A percentile compares a stretch with the other conserved stretches of the same genome.
Conservation (phyloP, 2,329 filamentous ascomycete genomes). For the Hypoxylon sp. region DNA sequence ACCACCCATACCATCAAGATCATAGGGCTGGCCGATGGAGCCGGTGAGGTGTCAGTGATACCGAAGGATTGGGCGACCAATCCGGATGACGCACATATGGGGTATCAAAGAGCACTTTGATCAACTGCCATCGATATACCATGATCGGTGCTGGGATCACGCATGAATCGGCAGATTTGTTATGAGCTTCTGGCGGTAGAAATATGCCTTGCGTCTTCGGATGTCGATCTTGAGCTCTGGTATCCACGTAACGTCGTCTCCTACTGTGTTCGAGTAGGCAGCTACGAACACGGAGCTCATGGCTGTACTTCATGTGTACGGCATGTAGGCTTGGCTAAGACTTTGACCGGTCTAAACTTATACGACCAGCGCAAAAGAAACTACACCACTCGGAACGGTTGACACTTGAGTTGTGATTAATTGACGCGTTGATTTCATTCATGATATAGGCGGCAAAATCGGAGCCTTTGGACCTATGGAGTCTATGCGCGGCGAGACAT, state of each 20-base stretch:
- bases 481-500: slow-evolving; percentile 10
- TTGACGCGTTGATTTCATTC: neutral
- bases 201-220: slow-evolving; percentile 9
- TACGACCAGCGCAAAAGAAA: neutral
- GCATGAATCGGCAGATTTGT: slow-evolving; percentile 4
- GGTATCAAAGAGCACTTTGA: slow-evolving; percentile 24
- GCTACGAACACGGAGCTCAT: slow-evolving; percentile 1
- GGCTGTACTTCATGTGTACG: neutral
- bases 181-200: slow-evolving; percentile 10
- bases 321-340: neutral
- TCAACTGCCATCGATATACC: slow-evolving; percentile 17
- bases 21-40: slow-evolving; percentile 41
- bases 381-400: neutral
- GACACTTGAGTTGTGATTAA: neutral
- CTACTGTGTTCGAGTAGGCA: slow-evolving; percentile 5
- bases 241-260: neutral
- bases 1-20: slow-evolving; percentile 16
- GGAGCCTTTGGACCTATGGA: slow-evolving; percentile 1
- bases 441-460: slow-evolving; percentile 7
- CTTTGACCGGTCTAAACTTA: neutral
- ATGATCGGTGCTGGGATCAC: slow-evolving; percentile 18
- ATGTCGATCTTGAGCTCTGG: neutral
- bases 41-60: slow-evolving; percentile 31
- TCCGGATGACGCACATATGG: slow-evolving; percentile 36
- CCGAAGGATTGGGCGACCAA: slow-evolving; percentile 35